These are phyloP conservation scores for Prunus mume DNA, from an alignment of 306 rosid genomes.

Conservation along the genomic window DNA sequence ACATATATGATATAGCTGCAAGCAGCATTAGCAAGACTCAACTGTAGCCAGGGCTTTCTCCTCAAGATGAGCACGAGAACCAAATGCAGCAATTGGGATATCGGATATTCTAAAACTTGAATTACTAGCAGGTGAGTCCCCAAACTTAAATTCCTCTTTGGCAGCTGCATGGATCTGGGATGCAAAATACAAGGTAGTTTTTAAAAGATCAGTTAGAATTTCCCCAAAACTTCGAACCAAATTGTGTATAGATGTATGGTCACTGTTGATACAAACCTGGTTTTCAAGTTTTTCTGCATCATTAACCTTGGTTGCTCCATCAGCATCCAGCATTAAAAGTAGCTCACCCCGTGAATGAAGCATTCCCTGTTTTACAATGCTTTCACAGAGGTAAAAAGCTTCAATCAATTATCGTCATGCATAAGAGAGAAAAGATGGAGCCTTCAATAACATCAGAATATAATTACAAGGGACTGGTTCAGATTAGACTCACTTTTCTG, in stretches of 20 bases:
- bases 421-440: constrained; percentile 6
- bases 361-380: constrained; percentile 96
- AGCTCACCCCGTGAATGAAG: constrained; percentile 96
- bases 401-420: constrained; percentile 44
- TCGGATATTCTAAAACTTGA: constrained; percentile 65
- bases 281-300: constrained; percentile 93
- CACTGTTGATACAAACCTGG: constrained; percentile 46
- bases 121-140: constrained; percentile 43
- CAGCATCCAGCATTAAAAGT: constrained; percentile 96
- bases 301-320: constrained; percentile 89
- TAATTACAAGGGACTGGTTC: constrained; percentile 20
- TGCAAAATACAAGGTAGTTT: constrained; percentile 19
- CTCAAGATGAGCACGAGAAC: constrained; percentile 96
- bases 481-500: constrained; percentile 84
- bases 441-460: constrained; percentile 13
- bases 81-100: constrained; percentile 79
- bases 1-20: neutral
- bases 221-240: constrained; percentile 14
- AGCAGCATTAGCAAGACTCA: constrained; percentile 34
- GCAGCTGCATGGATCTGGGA: constrained; percentile 64
- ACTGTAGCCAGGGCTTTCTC: constrained; percentile 92
- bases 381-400: constrained; percentile 69
- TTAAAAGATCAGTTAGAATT: constrained; percentile 13
- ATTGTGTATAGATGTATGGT: constrained; percentile 1
- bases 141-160: constrained; percentile 38